Evolutionary conservation across 371 early-diverging fungal genomes (phyloP), one percentile per base, ranked within the genome.

Genomic region (Mortierella sp.): DNA sequence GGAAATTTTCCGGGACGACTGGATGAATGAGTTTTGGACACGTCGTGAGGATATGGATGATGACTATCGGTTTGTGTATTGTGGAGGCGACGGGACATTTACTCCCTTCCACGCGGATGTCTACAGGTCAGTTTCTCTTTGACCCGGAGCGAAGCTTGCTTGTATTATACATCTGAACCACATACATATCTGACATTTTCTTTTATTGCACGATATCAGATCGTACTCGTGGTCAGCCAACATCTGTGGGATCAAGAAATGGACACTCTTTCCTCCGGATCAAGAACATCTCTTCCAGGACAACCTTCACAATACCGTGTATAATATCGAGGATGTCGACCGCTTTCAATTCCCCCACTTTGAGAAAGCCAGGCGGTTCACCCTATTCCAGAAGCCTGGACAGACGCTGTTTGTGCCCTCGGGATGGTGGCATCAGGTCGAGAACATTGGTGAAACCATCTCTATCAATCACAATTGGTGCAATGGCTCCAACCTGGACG

Each of bases 61-160:
- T 57, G 92, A 92, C 53, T 91, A 90, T 79, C 84, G 88, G 31
- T 92, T 92, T 70, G 82, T 87, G 11, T 92, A 91, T 54, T 84
- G 91, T 80, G 92, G 93, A 23, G 88, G 89, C 12, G 66, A 87
- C 52, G 85, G 84, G 21, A 90, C 92, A 0, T 91, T 88, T 72
- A 92, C 93, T n/a, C 91, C 92, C 5, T 85, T 92, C 55, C 93
- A 92, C 67, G 86, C 88, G 21, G 93, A 92, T 71, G 93, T 92
- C n/a, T 88, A 84, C 56, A 79, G 87, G 82, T 83, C 80, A 32
- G 42, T 28, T n/a, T 32, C 31, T 11, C 15, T 12, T 32, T 11
- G 14, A 30, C 11, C 15, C 0, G 7, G 11, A 51, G 14, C 17
- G 19, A 12, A 28, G 6, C 57, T 19, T 6, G 30, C 26, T 43